Base-by-base conservation (phyloP, 345 rosid species). In the Cochlearia excelsa region DNA sequence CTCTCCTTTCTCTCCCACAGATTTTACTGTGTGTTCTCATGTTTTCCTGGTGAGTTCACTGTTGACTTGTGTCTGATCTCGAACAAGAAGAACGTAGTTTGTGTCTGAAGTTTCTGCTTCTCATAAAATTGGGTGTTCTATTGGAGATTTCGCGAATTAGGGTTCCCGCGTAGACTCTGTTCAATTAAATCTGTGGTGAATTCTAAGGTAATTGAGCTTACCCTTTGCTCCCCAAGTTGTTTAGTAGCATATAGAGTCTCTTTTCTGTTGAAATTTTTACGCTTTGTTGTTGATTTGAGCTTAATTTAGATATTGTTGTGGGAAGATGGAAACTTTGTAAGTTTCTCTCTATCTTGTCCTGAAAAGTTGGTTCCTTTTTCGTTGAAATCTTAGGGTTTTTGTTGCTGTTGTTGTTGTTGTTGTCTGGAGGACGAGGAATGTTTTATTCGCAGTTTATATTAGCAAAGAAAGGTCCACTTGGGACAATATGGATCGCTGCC, bases 381-480 rank as follows among this genome's bases (percentile, higher is more conserved):
- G 78, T 37, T 59, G 57, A 63, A 58, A 51, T 62, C 57, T 27
- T 68, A 66, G 73, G 78, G 65, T 31, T 75, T 64, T 29, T 44
- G 27, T 41, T 63, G 39, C 35, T 33, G 35, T 16, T 16, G 23
- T 16, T 16, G 23, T 16, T 16, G 23, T 16, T 16, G 23, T 16
- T 16, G 23, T 16, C 44, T 42, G 26, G 70, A 35, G 56, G 67
- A 44, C 50, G 64, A 74, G 73, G 77, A 57, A 94, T 94, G 99
- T 94, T 94, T 75, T 94, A 94, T 70, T 90, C 99, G 52, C 99
- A 94, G 79, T 94, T 94, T 72, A 94, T 94, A 73, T 77, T 94
- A 84, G 99, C 99, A 47, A 94, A 94, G 91, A 94, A 94, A 80
- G 99, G 99, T 59, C 99, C 99, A 51, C 81, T 94, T 52, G 97